Percentiles rank a stretch among this genome's conserved stretches.
phyloP scores from a whole-genome alignment of 169 alveolate genomes.

The Plasmodium cynomolgi region DNA sequence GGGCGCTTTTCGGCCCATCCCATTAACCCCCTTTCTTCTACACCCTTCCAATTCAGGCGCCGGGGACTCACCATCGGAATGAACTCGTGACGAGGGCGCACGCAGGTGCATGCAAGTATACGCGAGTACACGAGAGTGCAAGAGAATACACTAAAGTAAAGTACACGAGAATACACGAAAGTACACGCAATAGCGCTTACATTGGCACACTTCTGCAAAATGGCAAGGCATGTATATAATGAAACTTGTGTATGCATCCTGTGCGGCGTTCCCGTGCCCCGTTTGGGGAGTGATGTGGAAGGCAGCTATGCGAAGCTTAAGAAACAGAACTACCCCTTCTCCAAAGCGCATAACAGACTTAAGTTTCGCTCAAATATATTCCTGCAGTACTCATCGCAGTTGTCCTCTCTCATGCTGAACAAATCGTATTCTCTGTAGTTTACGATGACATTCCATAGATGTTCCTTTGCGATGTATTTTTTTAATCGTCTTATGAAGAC shows the following conservation, averaged over 20 bases:
- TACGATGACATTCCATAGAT: conserved; percentile 37
- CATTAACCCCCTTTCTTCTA: neutral
- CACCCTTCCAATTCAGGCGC: conserved; percentile 7
- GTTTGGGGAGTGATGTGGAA: neutral
- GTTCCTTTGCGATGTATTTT: conserved; percentile 24
- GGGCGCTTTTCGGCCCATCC: neutral
- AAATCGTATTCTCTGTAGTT: conserved; percentile 56
- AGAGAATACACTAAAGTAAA: too few relatives aligned
- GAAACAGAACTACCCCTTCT: conserved; percentile 17
- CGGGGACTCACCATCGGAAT: conserved; percentile 48
- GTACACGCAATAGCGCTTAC: neutral
- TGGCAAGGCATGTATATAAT: neutral
- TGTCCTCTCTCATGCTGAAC: conserved; percentile 53
- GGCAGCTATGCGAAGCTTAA: neutral
- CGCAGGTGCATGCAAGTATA: neutral
- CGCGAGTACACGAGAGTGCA: neutral
- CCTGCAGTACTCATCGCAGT: conserved; percentile 21
- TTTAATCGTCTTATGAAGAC: conserved; percentile 66
- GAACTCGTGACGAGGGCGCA: neutral
- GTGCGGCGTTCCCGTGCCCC: neutral
- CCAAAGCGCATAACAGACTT: conserved; percentile 18
- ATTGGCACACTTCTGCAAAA: neutral
- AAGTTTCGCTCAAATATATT: conserved; percentile 45
- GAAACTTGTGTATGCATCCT: neutral
- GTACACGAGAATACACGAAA: too few relatives aligned